Evolutionary conservation across 805 yeast genomes (phyloP), one percentile per base, ranked within the genome.

Genomic region (Candida multigemmis): DNA sequence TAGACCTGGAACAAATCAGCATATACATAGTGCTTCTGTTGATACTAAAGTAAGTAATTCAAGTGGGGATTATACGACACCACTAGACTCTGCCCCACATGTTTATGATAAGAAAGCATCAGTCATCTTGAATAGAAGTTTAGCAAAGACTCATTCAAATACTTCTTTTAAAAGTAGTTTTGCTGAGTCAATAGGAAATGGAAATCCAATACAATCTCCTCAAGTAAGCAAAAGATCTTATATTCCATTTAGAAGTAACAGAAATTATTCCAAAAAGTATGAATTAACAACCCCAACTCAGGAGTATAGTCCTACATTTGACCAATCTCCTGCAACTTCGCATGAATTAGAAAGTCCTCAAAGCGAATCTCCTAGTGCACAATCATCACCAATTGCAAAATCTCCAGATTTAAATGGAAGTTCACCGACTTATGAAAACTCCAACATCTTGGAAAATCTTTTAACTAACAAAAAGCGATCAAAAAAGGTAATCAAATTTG

Each of bases 71-170:
- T 56, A 60, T 14, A 49, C 64, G 4, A 60, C 65, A 12, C 71
- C 74, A n/a, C 63, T 65, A 36, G 86, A 78, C 35, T 71, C 80
- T 2, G 86, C 78, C 1, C 87, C 91, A 1, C 81, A 75, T 41
- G 67, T 81, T 1, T 81, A 81, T 44, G 93, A 81, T 45, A 78
- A 77, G 48, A 80, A 79, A 47, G 91, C 80, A 2, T 74, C 84
- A 16, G 69, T 74, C n/a, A 77, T 81, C 25, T 58, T 81, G 44
- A 80, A 78, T 44, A 60, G 78, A 36, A 77, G 85, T 36, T 59
- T 81, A 44, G 83, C 84, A 2, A 56, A 85, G 31, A 73, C 84
- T 0, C 76, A 79, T 11, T 79, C 93, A 0, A 77, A 77, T 26
- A 66, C 83, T 1, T 81, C 93, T 3, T 84, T 84, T 62, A 77